Conservation (phyloP, 208 protist species). For the Trypanosoma rangeli region DNA sequence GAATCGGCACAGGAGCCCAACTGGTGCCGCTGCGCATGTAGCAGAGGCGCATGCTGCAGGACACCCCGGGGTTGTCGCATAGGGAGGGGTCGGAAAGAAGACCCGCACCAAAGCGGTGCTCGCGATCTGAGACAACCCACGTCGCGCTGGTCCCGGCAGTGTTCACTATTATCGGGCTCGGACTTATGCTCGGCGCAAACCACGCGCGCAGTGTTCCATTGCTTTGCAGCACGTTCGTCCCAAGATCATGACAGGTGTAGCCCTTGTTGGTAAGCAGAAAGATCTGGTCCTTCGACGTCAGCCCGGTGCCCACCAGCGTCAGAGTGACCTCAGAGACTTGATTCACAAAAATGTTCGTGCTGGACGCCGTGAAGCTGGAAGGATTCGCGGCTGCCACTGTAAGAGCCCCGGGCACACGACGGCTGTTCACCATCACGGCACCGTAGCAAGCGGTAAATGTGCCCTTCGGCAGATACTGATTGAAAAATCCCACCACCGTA, state of each 20-base stretch:
- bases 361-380: constrained; percentile 36
- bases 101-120: constrained; percentile 63
- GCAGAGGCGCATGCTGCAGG: constrained; percentile 82
- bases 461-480: constrained; percentile 63
- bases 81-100: constrained; percentile 52
- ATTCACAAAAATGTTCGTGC: constrained; percentile 66
- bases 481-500: constrained; percentile 60
- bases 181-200: constrained; percentile 64
- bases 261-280: constrained; percentile 74
- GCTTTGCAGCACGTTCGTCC: constrained; percentile 45
- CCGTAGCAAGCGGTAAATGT: constrained; percentile 85
- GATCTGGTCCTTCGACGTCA: constrained; percentile 46
- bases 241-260: constrained; percentile 86
- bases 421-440: constrained; percentile 26
- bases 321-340: constrained; percentile 66
- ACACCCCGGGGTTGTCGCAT: constrained; percentile 45
- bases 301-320: constrained; percentile 58
- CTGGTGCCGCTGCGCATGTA: constrained; percentile 66
- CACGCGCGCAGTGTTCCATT: constrained; percentile 56
- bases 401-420: constrained; percentile 66
- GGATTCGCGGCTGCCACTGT: constrained; percentile 69
- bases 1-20: constrained; percentile 75
- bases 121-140: constrained; percentile 70
- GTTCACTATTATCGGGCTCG: constrained; percentile 49
- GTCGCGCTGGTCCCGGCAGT: constrained; percentile 33